Percentiles rank a stretch among this genome's conserved stretches.
phyloP scores from a whole-genome alignment of 768 basidiomycete species.

The Strobilomyces dryophilus region DNA sequence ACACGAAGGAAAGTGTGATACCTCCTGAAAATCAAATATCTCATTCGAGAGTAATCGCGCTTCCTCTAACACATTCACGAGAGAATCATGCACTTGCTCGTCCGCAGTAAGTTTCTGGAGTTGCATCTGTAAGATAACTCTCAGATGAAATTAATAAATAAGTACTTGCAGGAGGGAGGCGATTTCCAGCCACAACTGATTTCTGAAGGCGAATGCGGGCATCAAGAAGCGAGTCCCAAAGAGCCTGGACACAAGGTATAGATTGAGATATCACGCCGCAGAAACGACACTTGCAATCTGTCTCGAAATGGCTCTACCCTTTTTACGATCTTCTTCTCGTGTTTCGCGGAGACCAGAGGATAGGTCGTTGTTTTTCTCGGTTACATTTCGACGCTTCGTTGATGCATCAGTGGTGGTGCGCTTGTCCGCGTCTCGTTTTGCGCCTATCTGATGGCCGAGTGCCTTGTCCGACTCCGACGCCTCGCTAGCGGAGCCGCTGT shows the following conservation, averaged over 20 bases:
- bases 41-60: constrained; percentile 60
- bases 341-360: constrained; percentile 51
- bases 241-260: constrained; percentile 40
- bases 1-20: constrained; percentile 24
- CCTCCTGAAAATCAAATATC: constrained; percentile 66
- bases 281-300: constrained; percentile 64
- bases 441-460: constrained; percentile 11
- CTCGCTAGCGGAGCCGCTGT: constrained; percentile 6
- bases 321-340: constrained; percentile 67
- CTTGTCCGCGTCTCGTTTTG: constrained; percentile 8
- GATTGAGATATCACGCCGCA: constrained; percentile 3
- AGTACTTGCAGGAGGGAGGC: constrained; percentile 56
- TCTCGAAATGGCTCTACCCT: constrained; percentile 77
- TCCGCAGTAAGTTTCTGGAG: constrained; percentile 25
- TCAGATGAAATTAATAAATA: neutral
- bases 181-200: constrained; percentile 58
- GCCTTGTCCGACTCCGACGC: constrained; percentile 19
- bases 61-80: constrained; percentile 56
- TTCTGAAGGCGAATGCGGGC: constrained; percentile 93
- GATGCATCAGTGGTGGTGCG: constrained; percentile 13
- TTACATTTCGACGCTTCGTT: constrained; percentile 1
- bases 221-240: constrained; percentile 87
- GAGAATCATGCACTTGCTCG: constrained; percentile 40
- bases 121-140: constrained; percentile 27
- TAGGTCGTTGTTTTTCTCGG: constrained; percentile 37